Base-by-base conservation (phyloP, 768 basidiomycete species). In the Ephemerocybe angulata region DNA sequence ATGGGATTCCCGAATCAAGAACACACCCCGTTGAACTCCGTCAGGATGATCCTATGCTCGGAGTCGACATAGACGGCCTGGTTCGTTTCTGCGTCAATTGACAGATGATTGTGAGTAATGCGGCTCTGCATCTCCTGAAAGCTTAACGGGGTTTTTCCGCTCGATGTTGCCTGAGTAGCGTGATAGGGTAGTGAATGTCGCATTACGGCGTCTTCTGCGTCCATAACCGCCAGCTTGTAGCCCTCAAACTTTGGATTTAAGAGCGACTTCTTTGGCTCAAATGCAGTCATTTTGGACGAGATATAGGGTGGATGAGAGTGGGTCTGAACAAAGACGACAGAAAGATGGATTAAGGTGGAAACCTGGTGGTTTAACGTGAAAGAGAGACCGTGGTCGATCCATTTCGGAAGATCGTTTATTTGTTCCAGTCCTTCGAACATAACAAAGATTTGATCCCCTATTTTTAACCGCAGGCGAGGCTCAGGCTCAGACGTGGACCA, bases 191-290 rank as follows among this genome's bases (percentile, higher is more conserved):
- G 78, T 8, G 67, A 66, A 65, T 78, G 80, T 24, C 80, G 76
- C 19, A 70, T 68, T 4, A 88, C 76, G 8, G 72, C 70, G 7
- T 80, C 71, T n/a, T 85, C 80, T 59, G 85, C 83, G 11, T 75
- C 66, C 30, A 90, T 72, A 3, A 82, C 71, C 57, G 85, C 77
- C 25, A 94, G 76, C 60, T 81, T 89, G 67, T 94, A 93, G 1
- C 88, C 88, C 59, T 94, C 91, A 54, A 94, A 94, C 60, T 87
- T 88, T 1, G 89, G 83, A 61, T 93, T 93, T 24, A 89, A 68
- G 15, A 93, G 76, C 28, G 75, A 63, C 38, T 80, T 80, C 5
- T 78, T 70, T 10, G 76, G 68, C n/a, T 61, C 63, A 60, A 85
- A 83, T 12, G 11, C 46, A 60, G 42, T 60, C 72, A 73, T 71